Conservation (phyloP, 495 filamentous ascomycete genomes). For the Friedmanniomyces simplex region DNA sequence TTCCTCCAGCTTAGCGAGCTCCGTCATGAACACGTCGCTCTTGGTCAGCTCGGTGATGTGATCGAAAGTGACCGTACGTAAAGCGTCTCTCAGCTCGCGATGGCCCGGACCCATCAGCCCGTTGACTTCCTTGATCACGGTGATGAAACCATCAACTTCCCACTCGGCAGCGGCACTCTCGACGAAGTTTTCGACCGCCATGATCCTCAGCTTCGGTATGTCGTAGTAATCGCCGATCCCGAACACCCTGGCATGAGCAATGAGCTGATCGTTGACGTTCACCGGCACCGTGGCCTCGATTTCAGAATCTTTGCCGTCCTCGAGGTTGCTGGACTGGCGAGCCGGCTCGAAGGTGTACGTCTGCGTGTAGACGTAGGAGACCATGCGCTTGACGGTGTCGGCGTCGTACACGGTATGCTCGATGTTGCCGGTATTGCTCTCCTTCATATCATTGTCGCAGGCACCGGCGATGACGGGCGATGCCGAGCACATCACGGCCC, state of each 20-base stretch:
- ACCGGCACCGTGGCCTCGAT: not conserved
- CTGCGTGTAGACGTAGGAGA: conserved; percentile 2
- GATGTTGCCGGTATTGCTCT: not conserved
- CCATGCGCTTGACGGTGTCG: conserved; percentile 1
- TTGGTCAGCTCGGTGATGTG: not conserved
- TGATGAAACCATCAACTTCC: not conserved
- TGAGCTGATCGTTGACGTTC: not conserved
- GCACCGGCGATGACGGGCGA: not conserved
- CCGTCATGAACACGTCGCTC: not conserved
- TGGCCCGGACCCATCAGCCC: not conserved
- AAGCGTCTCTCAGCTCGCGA: not conserved
- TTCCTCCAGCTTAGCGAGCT: not conserved
- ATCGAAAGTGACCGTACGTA: not conserved
- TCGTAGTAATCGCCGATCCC: conserved; percentile 9
- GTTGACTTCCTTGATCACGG: not conserved
- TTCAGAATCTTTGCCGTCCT: not conserved
- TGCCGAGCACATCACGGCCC: conserved; percentile 5
- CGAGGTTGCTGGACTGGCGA: not conserved
- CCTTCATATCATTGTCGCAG: conserved; percentile 2
- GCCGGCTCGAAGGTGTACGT: not conserved
- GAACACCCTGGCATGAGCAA: not conserved
- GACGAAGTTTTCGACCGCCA: conserved; percentile 1
- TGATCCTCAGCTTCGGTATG: not conserved
- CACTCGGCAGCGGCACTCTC: not conserved
- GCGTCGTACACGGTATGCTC: not conserved